Evolutionary conservation across 228 moss, liverwort and hornwort genomes (phyloP).

Genomic region (Sphagnum magellanicum): DNA sequence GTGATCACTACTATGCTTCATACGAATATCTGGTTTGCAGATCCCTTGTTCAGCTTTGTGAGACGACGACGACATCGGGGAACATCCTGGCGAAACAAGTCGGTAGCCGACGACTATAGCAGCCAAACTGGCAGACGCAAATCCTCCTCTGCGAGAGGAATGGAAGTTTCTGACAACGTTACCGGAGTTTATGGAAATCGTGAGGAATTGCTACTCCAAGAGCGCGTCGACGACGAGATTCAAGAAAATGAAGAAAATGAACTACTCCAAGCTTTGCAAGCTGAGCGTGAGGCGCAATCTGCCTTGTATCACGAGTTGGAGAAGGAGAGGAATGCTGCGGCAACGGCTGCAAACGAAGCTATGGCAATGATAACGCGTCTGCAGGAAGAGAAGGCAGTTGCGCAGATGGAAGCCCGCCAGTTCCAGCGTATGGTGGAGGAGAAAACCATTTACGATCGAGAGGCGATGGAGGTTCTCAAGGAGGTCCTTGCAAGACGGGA

Average conservation of each 20-base stretch:
- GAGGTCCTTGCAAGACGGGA: slow-evolving; percentile 67
- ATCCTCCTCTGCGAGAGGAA: no score
- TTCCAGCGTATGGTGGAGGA: slow-evolving; percentile 87
- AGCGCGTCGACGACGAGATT: not conserved
- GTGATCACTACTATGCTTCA: slow-evolving; percentile 32
- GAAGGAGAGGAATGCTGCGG: slow-evolving; percentile 72
- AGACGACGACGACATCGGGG: not conserved
- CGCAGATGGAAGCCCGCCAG: slow-evolving; percentile 85
- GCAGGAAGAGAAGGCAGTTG: slow-evolving; percentile 83
- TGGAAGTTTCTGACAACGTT: no score
- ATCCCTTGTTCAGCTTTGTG: slow-evolving; percentile 10
- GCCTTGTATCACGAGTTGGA: slow-evolving; percentile 70
- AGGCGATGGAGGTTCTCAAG: slow-evolving; percentile 63
- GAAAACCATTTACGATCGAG: slow-evolving; percentile 76
- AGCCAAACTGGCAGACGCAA: not conserved
- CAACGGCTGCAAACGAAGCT: slow-evolving; percentile 89
- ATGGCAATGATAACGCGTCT: slow-evolving; percentile 94
- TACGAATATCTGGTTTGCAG: slow-evolving; percentile 35
- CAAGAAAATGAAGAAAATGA: slow-evolving; percentile 16
- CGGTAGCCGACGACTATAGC: not conserved
- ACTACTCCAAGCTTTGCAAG: slow-evolving; percentile 44
- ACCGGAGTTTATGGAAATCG: no score
- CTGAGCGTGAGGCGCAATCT: slow-evolving; percentile 60
- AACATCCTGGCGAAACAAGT: not conserved
- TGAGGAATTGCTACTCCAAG: not conserved